Base-by-base conservation (phyloP, 495 filamentous ascomycete species). In the Penicillium ochrochloron region DNA sequence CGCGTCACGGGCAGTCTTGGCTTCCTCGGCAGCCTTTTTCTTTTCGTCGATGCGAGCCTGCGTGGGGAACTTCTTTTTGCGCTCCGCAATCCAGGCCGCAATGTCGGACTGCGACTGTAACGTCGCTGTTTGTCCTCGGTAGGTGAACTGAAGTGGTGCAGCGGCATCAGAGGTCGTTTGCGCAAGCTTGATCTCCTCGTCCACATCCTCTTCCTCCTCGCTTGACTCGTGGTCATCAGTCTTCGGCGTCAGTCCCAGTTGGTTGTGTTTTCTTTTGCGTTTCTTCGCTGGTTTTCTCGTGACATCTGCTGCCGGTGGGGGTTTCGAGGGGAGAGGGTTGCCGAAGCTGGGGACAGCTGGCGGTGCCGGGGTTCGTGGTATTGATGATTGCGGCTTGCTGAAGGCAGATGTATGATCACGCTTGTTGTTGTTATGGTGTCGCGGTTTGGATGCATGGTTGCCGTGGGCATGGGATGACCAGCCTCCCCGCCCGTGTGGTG, bases 51-150 rank as follows among this genome's bases (percentile, higher is more conserved):
- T 66, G 50, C 88, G 85, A 59, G 85, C 85, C 73, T 86, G 83
- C 0, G 93, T 96, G 4, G 93, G 93, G 71, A 83, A 97, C 19
- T 86, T 86, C 66, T 88, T 89, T 69, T 84, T 88, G 25, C 93
- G 87, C 72, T 95, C 92, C 44, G 85, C 87, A 60, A 96, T 87
- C 90, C 92, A 97, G 21, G 87, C 85, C 14, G 85, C 83, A 60
- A 96, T 83, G 60, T 96, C 92, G n/a, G 85, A 77, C 4, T 83
- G 72, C 75, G 85, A 73, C 79, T 90, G 76, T 46, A 80, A 63
- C 0, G 68, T 81, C 5, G 79, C 70, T 1, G 78, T 85, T 21
- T 69, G 71, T 54, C 79, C 77, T 31, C 68, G 74, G 61, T 75
- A 83, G 4, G 77, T 78, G 58, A 85, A 76, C 61, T 82, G 76